Percentiles rank a stretch among this genome's conserved stretches.
Conservation (phyloP, 345 rosid genomes). For the Eucalyptus cloeziana region DNA sequence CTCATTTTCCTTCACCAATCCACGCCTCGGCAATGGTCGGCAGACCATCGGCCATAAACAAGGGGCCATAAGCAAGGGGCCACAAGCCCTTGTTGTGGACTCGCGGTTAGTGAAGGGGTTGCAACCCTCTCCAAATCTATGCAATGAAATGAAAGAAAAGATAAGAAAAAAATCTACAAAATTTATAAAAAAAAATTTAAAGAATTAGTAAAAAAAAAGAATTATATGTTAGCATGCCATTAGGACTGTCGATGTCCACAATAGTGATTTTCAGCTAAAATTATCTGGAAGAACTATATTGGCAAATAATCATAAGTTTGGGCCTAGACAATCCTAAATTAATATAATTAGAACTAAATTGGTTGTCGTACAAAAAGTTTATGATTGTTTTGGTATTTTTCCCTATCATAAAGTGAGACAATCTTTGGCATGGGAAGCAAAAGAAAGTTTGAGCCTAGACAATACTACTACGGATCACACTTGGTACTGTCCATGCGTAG, state of each 20-base stretch:
- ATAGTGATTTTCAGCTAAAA: neutral
- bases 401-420: neutral
- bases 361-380: neutral
- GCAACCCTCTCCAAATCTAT: neutral
- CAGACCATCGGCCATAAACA: neutral
- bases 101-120: neutral
- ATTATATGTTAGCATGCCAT: neutral
- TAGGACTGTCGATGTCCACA: neutral
- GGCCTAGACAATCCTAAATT: neutral
- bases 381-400: neutral
- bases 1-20: neutral
- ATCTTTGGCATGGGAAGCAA: neutral
- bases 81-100: neutral
- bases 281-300: neutral
- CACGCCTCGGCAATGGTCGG: fast-evolving
- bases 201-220: neutral
- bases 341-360: neutral
- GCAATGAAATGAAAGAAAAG: neutral
- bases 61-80: neutral
- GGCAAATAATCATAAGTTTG: neutral
- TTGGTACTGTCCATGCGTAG: neutral
- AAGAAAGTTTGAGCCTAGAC: neutral
- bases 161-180: too few relatives aligned
- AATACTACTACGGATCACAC: neutral
- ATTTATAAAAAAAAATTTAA: neutral